These are phyloP conservation scores for Syncephalis fuscata DNA, from an alignment of 371 early-diverging fungal species.

Conservation along the genomic window DNA sequence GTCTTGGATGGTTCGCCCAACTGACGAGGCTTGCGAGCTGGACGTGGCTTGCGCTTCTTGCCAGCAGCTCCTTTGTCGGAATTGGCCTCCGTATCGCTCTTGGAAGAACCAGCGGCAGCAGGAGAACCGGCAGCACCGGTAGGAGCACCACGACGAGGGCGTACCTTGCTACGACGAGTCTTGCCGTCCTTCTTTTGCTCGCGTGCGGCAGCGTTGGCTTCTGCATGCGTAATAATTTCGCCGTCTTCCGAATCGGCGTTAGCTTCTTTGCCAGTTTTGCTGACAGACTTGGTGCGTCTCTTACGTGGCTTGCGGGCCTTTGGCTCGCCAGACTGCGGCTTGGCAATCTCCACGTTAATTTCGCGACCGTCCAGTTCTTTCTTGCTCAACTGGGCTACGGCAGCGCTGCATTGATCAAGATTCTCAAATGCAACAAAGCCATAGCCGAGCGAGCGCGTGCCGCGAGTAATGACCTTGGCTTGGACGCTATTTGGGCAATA, in stretches of 20 bases:
- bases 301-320: slow-evolving; percentile 10
- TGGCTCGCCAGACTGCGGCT: slow-evolving; percentile 23
- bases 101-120: slow-evolving; percentile 12
- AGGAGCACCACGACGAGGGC: neutral
- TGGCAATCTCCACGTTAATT: slow-evolving; percentile 79
- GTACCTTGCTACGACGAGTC: slow-evolving; percentile 4
- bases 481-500: slow-evolving; percentile 22
- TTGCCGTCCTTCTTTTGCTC: neutral
- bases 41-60: slow-evolving; percentile 1
- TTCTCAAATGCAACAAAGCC: slow-evolving; percentile 82
- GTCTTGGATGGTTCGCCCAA: slow-evolving; percentile 57
- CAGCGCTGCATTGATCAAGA: slow-evolving; percentile 51
- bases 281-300: slow-evolving; percentile 9
- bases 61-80: slow-evolving; percentile 1
- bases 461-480: slow-evolving; percentile 58
- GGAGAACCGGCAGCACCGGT: slow-evolving; percentile 1
- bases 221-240: neutral
- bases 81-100: neutral
- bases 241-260: neutral
- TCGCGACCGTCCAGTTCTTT: slow-evolving; percentile 57
- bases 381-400: slow-evolving; percentile 48
- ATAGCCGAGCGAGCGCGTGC: slow-evolving; percentile 66
- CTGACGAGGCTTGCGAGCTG: slow-evolving; percentile 7
- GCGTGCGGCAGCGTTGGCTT: too few relatives aligned
- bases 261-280: slow-evolving; percentile 5